A percentile compares a stretch with the other conserved stretches of the same genome.
Evolutionary conservation across 148 eudicot genomes (phyloP).

Genomic region (Hydrangea macrophylla): DNA sequence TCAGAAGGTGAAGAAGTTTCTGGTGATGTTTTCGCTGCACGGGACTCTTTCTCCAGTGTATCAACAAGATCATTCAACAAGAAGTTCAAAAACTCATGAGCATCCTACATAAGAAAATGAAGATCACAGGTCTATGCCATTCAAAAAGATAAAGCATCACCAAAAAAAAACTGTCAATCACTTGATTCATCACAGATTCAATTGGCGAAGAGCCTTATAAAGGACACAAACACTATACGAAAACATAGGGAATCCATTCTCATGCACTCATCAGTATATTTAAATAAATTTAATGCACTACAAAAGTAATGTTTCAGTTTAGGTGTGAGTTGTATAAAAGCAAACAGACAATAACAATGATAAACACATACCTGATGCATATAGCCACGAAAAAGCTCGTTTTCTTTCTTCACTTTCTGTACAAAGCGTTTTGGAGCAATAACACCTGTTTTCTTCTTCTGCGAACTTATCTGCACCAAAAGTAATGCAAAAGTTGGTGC

Average conservation of each 20-base stretch:
- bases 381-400: conserved; percentile 85
- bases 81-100: conserved; percentile 53
- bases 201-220: conserved; percentile 2
- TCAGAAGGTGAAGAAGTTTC: conserved; percentile 35
- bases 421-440: conserved; percentile 96
- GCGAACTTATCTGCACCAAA: conserved; percentile 61
- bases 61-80: conserved; percentile 26
- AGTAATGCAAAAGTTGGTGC: neutral
- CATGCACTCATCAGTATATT: too few relatives aligned
- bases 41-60: conserved; percentile 35
- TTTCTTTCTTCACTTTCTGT: conserved; percentile 82
- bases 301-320: neutral
- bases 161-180: neutral
- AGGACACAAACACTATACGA: neutral
- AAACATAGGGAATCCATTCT: neutral
- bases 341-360: neutral
- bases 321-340: neutral
- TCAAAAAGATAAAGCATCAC: neutral
- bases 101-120: conserved; percentile 40
- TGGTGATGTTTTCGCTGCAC: conserved; percentile 24
- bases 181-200: neutral
- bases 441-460: conserved; percentile 96
- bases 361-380: conserved; percentile 75
- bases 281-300: neutral
- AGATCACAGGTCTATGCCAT: neutral